A percentile compares a stretch with the other conserved stretches of the same genome.
phyloP scores from a whole-genome alignment of 441 rosid genomes.

The Theobroma grandiflorum region DNA sequence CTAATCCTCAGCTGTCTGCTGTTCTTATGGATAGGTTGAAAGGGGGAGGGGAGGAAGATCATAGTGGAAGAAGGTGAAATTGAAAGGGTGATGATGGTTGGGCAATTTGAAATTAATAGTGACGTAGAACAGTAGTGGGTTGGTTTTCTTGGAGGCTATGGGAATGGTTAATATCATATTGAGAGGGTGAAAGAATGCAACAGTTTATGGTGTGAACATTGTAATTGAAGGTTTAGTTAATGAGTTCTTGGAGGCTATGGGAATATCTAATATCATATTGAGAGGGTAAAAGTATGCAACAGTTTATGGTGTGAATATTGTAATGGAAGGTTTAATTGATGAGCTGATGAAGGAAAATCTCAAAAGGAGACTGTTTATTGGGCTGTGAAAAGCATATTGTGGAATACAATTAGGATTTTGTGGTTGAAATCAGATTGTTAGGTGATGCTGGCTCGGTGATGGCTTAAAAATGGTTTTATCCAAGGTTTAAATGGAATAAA shows the following conservation, averaged over 20 bases:
- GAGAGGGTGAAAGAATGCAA: background rate
- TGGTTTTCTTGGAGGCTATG: background rate
- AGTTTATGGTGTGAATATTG: background rate
- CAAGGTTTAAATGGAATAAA: background rate
- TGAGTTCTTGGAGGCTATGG: background rate
- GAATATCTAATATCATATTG: background rate
- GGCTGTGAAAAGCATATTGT: background rate
- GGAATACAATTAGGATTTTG: background rate
- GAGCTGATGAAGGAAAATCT: background rate
- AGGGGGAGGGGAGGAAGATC: background rate
- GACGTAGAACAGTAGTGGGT: constrained; percentile 1
- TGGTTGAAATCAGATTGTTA: background rate
- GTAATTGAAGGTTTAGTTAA: background rate
- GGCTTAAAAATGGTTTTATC: constrained; percentile 6
- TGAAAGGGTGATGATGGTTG: background rate
- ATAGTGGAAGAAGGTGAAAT: constrained; percentile 5
- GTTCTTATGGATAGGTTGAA: constrained; percentile 1
- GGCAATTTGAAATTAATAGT: constrained; percentile 12
- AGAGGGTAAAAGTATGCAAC: background rate
- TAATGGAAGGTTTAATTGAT: background rate
- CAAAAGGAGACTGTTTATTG: background rate
- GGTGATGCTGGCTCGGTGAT: constrained; percentile 1
- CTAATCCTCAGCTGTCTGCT: background rate
- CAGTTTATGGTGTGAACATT: background rate
- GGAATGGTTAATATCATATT: background rate